Evolutionary conservation across 495 filamentous ascomycete genomes (phyloP).

Genomic region (Achaetomiella virescens): DNA sequence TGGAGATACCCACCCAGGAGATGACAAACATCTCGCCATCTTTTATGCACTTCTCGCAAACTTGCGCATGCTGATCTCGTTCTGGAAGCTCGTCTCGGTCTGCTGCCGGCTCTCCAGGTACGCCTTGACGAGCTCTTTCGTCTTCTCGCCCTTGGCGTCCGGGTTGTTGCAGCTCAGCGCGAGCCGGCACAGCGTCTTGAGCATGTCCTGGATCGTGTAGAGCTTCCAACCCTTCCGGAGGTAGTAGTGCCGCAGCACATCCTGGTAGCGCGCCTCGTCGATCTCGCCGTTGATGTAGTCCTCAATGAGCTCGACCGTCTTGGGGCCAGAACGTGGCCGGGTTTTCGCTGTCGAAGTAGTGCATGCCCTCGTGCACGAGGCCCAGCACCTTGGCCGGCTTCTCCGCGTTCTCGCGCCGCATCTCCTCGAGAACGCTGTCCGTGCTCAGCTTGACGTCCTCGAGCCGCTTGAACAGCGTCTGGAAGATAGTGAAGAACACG

Average conservation of each 20-base stretch:
- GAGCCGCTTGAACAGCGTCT: constrained; percentile 79
- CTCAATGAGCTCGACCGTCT: constrained; percentile 60
- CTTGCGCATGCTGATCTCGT: constrained; percentile 79
- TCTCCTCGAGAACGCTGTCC: constrained; percentile 62
- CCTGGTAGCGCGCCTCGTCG: constrained; percentile 76
- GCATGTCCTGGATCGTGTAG: constrained; percentile 81
- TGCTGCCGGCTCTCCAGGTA: constrained; percentile 76
- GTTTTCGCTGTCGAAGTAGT: constrained; percentile 40
- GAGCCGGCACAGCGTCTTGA: constrained; percentile 68
- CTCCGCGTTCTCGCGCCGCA: constrained; percentile 56
- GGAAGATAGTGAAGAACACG: constrained; percentile 88
- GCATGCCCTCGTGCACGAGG: constrained; percentile 51
- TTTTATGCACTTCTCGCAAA: constrained; percentile 77
- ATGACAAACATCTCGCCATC: constrained; percentile 87
- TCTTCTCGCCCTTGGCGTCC: constrained; percentile 81
- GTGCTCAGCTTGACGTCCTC: constrained; percentile 73
- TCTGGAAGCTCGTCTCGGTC: constrained; percentile 73
- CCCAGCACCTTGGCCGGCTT: constrained; percentile 79
- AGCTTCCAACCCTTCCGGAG: constrained; percentile 82
- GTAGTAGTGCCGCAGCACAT: constrained; percentile 83
- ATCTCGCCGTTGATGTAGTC: constrained; percentile 81
- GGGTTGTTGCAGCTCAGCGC: constrained; percentile 65
- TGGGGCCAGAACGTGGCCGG: constrained; percentile 46
- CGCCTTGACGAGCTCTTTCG: constrained; percentile 71
- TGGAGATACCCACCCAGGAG: constrained; percentile 60